These are phyloP conservation scores for Onygenales sp. DNA, from an alignment of 2,329 filamentous ascomycete species.

Conservation along the genomic window DNA sequence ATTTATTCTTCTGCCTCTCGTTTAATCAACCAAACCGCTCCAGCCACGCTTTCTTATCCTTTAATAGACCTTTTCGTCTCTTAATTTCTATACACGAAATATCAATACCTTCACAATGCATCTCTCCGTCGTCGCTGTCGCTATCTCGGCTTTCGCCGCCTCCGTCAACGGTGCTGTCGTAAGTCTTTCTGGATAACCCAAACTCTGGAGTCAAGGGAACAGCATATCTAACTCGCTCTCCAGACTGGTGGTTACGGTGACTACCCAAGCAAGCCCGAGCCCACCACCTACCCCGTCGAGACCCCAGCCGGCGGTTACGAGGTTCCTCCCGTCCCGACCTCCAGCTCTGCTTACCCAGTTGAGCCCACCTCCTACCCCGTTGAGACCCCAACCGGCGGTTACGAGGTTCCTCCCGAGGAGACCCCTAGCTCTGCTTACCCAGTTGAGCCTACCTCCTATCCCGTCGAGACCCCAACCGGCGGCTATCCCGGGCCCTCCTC, in stretches of 20 bases:
- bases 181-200: not conserved
- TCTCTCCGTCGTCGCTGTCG: conserved; percentile 12
- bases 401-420: not conserved
- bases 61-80: not conserved
- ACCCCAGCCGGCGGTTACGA: not conserved
- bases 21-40: not conserved
- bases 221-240: not conserved
- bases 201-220: not conserved
- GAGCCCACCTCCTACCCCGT: not conserved
- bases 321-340: no score
- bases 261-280: not conserved
- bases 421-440: not conserved
- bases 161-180: not conserved
- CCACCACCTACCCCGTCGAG: not conserved
- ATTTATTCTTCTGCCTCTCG: conserved; percentile 1
- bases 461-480: not conserved
- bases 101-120: conserved; percentile 9
- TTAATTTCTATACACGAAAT: not conserved
- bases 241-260: not conserved
- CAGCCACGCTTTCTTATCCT: not conserved
- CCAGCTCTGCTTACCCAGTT: not conserved
- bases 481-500: not conserved
- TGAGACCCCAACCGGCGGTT: not conserved
- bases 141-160: conserved; percentile 10
- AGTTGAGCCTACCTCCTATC: not conserved